Evolutionary conservation across 2,329 filamentous ascomycete species (phyloP).

Genomic region (Apiospora rasikravindrae): DNA sequence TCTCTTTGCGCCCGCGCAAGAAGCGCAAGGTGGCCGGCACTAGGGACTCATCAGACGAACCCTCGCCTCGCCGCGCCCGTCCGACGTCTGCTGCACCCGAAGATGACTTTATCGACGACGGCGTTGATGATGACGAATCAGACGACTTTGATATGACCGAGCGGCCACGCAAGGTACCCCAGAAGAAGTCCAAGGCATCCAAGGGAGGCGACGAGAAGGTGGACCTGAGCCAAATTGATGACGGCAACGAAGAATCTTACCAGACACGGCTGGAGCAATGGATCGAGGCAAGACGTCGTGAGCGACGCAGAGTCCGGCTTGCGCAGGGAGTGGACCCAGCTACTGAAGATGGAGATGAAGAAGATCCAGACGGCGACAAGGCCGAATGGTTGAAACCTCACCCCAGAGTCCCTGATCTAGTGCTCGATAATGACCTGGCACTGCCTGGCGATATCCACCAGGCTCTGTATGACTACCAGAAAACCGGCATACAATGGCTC

Average conservation of each 20-base stretch:
- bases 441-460: constrained; percentile 93
- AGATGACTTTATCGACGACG: constrained; percentile 38
- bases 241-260: constrained; percentile 86
- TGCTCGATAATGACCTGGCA: constrained; percentile 75
- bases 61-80: constrained; percentile 41
- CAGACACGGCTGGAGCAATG: constrained; percentile 76
- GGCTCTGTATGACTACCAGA: constrained; percentile 94
- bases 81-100: constrained; percentile 34
- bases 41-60: constrained; percentile 51
- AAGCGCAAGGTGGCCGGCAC: constrained; percentile 50
- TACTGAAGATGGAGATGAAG: constrained; percentile 46
- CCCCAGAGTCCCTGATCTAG: constrained; percentile 78
- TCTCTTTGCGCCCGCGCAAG: constrained; percentile 64
- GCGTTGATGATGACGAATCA: constrained; percentile 41
- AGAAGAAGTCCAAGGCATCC: constrained; percentile 38
- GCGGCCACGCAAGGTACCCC: constrained; percentile 47
- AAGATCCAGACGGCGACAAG: constrained; percentile 50
- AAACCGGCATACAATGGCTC: constrained; percentile 95
- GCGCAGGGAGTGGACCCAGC: constrained; percentile 24
- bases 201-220: constrained; percentile 47
- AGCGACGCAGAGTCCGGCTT: constrained; percentile 52
- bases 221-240: constrained; percentile 71
- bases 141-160: constrained; percentile 47
- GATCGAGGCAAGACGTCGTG: constrained; percentile 67
- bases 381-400: constrained; percentile 85